Evolutionary conservation across 164 flowering plant species (phyloP), one percentile per base, ranked within the genome.

Genomic region (Magnolia sinica): DNA sequence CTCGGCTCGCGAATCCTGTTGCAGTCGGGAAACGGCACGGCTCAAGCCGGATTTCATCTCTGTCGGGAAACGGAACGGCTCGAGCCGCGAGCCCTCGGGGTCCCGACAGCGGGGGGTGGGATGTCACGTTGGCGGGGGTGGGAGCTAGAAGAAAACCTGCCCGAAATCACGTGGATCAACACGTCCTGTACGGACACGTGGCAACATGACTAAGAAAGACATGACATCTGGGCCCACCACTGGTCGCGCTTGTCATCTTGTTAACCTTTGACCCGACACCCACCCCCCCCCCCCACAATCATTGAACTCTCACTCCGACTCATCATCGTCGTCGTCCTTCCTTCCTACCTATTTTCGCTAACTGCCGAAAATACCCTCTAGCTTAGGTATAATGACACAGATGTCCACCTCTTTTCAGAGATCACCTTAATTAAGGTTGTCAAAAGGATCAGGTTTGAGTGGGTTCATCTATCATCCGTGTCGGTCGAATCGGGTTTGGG

Each of bases 121-220:
- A 73, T 75, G 82, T 83, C 91, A 89, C 91, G 91, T 89, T 92
- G 88, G 84, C 1, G 29, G 31, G 70, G 22, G 51, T 23, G 68
- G 76, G 65, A 55, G 61, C 61, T 16, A 55, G 61, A 55, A 7
- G 61, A 55, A 55, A 55, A 55, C 61, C 61, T 55, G 61, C 61
- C 61, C 61, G 11, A 55, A 55, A 72, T 89, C 94, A 89, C 91
- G 94, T 90, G 94, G 90, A 74, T 85, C 84, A 83, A 73, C 88
- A 86, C 77, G 89, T 79, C 81, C 68, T 82, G 82, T 79, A 7
- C 11, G 18, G 68, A 74, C 90, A 86, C 88, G 89, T 87, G 88
- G 68, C 75, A 16, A 31, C 20, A 51, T 1, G 8, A 18, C 7
- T 3, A 4, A 16, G 52, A 73, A 13, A 14, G 73, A 68, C 18